Base-by-base conservation (phyloP, 164 flowering plant species). In the Nymphaea thermarum region DNA sequence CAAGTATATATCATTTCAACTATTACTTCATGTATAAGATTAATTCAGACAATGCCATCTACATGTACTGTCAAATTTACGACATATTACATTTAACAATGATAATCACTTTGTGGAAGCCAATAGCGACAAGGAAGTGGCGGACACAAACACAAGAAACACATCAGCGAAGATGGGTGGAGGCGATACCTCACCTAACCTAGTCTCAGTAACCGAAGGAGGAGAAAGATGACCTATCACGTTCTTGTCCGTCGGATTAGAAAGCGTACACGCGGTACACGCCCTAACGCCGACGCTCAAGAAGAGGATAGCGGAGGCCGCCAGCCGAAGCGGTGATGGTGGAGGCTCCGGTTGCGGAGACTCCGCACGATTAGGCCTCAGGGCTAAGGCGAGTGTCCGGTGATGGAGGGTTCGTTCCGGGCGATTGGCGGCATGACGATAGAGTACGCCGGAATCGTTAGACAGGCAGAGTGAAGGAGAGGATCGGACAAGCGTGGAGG, bases 271-370 rank as follows among this genome's bases (percentile, higher is more conserved):
- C 36, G 77, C 68, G 18, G 71, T 43, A 25, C 67, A 69, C 41
- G 75, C 68, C 43, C 67, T 66, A 18, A 60, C 66, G 57, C 70
- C 42, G 63, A 76, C 53, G 43, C 74, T 66, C 55, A 81, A 42
- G 42, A 73, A 68, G 67, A 81, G 55, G 43, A 75, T 42, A 6
- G 72, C 62, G 15, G 82, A 75, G 10, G 77, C 69, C 6, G 76
- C 77, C 6, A 73, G 42, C 57, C 65, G 74, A 64, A 71, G 43
- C 44, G 75, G 42, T 12, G 67, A 44, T 0, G 74, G 64, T n/a
- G 51, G 72, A 15, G 57, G 14, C 57, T 8, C 57, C 15, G 57
- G 57, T 15, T 10, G 12, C 57, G 57, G 57, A 15, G 57, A 2
- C 57, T 8, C 57, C 12, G 15, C 57, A 15, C 57, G 57, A 25